Conservation (phyloP, 352 stramenopile genomes). For the Pythium sp. region DNA sequence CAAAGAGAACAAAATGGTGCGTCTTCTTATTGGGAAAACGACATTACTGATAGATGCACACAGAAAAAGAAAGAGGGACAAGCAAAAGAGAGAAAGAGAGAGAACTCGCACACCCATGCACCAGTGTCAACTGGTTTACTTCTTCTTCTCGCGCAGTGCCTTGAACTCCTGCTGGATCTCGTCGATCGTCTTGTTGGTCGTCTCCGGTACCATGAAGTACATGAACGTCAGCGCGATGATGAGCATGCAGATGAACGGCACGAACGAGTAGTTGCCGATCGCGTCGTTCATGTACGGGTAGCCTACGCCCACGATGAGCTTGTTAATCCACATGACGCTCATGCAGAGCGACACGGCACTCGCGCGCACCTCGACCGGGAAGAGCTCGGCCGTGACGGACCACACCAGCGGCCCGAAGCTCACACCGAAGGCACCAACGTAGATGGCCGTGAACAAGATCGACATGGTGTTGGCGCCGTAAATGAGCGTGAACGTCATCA, state of each 20-base stretch:
- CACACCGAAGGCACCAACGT: slow-evolving; percentile 61
- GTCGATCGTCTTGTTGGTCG: slow-evolving; percentile 24
- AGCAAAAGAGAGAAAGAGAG: neutral
- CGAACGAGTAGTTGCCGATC: slow-evolving; percentile 28
- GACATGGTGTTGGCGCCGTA: slow-evolving; percentile 25
- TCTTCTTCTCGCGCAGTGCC: slow-evolving; percentile 19
- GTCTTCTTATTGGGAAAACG: neutral
- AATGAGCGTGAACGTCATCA: slow-evolving; percentile 48
- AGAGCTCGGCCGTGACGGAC: slow-evolving; percentile 53
- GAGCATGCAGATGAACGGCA: slow-evolving; percentile 33
- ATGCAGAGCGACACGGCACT: slow-evolving; percentile 39
- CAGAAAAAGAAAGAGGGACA: too few relatives aligned
- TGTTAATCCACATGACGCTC: slow-evolving; percentile 12
- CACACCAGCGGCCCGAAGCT: slow-evolving; percentile 67
- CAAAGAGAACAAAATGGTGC: neutral
- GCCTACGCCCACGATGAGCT: slow-evolving; percentile 32
- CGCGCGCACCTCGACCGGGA: slow-evolving; percentile 51
- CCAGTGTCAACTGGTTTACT: too few relatives aligned
- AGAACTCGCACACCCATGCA: neutral
- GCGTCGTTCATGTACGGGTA: slow-evolving; percentile 39
- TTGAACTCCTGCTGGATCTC: slow-evolving; percentile 25
- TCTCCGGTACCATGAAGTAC: slow-evolving; percentile 19
- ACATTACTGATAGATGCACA: neutral
- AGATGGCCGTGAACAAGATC: slow-evolving; percentile 55
- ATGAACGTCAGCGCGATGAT: slow-evolving; percentile 13